These are phyloP conservation scores for Podila minutissima DNA, from an alignment of 192 early-diverging fungal species.

Conservation along the genomic window DNA sequence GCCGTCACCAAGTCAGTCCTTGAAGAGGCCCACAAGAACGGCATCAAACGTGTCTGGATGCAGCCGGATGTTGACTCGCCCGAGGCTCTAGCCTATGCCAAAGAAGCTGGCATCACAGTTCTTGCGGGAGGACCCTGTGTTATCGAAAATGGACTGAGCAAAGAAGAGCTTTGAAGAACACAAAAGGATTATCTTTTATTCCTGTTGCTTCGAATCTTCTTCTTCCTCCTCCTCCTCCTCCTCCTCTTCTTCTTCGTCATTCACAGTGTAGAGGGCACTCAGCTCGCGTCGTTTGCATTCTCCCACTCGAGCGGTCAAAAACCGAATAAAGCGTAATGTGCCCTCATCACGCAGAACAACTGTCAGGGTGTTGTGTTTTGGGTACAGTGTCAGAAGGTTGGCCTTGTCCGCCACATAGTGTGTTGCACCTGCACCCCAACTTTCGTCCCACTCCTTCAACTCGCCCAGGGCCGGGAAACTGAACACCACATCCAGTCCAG, in stretches of 20 bases:
- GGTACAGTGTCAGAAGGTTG: slow-evolving; percentile 59
- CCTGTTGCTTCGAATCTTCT: slow-evolving; percentile 6
- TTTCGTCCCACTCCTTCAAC: slow-evolving; percentile 54
- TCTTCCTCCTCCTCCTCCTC: slow-evolving; percentile 29
- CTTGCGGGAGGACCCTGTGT: slow-evolving; percentile 75
- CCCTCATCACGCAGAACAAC: slow-evolving; percentile 65
- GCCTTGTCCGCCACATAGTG: slow-evolving; percentile 66
- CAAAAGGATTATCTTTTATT: not conserved
- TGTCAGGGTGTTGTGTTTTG: slow-evolving; percentile 62
- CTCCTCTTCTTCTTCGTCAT: slow-evolving; percentile 45
- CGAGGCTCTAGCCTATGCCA: slow-evolving; percentile 58
- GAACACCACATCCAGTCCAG: slow-evolving; percentile 62
- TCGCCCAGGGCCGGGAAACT: slow-evolving; percentile 34
- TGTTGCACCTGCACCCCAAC: slow-evolving; percentile 63
- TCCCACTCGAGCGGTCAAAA: slow-evolving; percentile 57
- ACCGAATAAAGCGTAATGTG: slow-evolving; percentile 67
- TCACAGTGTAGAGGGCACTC: slow-evolving; percentile 31
- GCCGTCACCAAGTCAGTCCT: slow-evolving; percentile 66
- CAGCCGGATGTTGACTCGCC: slow-evolving; percentile 74
- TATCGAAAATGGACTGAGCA: slow-evolving; percentile 59
- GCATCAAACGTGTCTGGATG: slow-evolving; percentile 74
- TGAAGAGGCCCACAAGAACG: slow-evolving; percentile 63
- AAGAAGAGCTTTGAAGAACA: slow-evolving; percentile 2
- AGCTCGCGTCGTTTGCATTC: slow-evolving; percentile 37
- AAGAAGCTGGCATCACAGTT: slow-evolving; percentile 57